Conservation (phyloP, 2,329 filamentous ascomycete species). For the Verticillium zaregamsianum region DNA sequence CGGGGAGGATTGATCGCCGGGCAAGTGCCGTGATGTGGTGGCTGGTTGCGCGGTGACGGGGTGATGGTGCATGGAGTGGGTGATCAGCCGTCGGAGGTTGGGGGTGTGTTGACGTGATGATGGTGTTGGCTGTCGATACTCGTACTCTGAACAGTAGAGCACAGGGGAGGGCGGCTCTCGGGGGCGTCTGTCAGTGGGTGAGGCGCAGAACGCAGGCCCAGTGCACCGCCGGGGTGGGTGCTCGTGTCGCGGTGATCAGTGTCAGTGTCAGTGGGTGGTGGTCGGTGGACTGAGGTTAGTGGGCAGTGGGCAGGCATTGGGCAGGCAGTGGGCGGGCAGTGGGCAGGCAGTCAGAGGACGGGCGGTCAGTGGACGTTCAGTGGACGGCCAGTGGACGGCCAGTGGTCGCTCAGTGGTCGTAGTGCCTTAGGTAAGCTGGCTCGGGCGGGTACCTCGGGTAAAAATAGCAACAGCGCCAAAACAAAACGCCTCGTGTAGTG, state of each 20-base stretch:
- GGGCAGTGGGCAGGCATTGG: no score
- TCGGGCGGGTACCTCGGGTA: not conserved
- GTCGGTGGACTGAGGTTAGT: no score
- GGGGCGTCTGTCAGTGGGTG: no score
- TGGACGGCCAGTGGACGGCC: no score
- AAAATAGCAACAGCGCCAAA: not conserved
- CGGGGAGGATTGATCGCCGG: not conserved
- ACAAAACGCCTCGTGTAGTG: not conserved
- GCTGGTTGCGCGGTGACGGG: not conserved
- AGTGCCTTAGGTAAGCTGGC: not conserved
- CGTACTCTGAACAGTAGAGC: not conserved
- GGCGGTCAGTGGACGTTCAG: not conserved
- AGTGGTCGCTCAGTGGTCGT: no score
- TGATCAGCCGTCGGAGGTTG: not conserved
- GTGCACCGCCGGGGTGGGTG: not conserved
- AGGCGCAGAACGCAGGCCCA: no score
- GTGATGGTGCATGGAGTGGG: not conserved
- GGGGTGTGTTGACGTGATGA: not conserved
- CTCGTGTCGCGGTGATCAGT: no score
- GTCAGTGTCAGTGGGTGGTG: no score
- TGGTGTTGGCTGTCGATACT: not conserved
- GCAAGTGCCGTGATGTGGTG: not conserved
- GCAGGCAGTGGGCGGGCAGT: no score
- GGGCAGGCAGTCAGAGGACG: not conserved
- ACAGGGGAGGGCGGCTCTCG: no score